phyloP scores from a whole-genome alignment of 2,329 filamentous ascomycete species.

The Phialophora macrospora region DNA sequence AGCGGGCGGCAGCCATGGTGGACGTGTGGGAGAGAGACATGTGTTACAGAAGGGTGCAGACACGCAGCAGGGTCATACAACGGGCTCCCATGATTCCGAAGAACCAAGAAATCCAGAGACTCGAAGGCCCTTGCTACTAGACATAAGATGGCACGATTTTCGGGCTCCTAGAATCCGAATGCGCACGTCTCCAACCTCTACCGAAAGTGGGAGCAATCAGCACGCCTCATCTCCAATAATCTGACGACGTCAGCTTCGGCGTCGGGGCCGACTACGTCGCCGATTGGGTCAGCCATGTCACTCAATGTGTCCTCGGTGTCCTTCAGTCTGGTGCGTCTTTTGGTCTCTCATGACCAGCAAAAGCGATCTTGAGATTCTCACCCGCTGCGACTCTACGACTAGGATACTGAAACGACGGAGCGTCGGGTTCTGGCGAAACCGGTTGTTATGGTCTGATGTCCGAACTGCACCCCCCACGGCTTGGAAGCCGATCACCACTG shows the following conservation, averaged over 20 bases:
- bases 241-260: constrained; percentile 11
- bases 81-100: constrained; percentile 20
- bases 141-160: constrained; percentile 19
- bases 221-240: constrained; percentile 5
- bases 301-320: too few relatives aligned
- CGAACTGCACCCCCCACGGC: not conserved
- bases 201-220: constrained; percentile 18
- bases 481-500: not conserved
- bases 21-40: not conserved
- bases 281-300: constrained; percentile 3
- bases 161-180: constrained; percentile 22
- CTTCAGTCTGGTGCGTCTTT: too few relatives aligned
- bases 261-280: not conserved
- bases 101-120: constrained; percentile 7
- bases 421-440: not conserved
- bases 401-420: not conserved
- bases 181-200: constrained; percentile 7
- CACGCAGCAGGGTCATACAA: constrained; percentile 1
- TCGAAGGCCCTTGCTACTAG: constrained; percentile 1
- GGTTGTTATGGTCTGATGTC: not conserved
- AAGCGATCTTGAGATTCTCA: not conserved
- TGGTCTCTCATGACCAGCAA: constrained; percentile 6
- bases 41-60: constrained; percentile 9
- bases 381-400: not conserved
- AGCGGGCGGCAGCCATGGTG: constrained; percentile 23